Percentiles rank a stretch among this genome's conserved stretches.
phyloP scores from a whole-genome alignment of 352 stramenopile genomes.

The Globisporangium alternatum region DNA sequence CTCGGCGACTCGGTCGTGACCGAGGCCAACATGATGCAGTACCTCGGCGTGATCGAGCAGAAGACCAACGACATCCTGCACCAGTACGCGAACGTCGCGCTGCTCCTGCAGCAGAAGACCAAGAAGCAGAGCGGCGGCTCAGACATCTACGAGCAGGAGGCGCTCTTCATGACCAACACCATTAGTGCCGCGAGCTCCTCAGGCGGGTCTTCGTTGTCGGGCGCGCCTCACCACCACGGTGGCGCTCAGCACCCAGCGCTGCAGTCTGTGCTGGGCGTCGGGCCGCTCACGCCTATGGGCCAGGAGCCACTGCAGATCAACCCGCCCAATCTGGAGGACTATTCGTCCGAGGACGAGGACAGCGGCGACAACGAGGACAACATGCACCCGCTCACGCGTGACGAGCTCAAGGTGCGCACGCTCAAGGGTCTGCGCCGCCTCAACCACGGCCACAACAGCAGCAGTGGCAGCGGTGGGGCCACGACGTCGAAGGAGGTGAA shows the following conservation, averaged over 20 bases:
- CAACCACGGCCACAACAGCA: conserved; percentile 37
- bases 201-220: neutral
- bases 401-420: conserved; percentile 92
- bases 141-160: conserved; percentile 45
- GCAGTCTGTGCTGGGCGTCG: conserved; percentile 78
- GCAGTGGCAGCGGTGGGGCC: neutral
- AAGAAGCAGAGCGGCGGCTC: conserved; percentile 14
- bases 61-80: conserved; percentile 92
- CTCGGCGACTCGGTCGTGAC: conserved; percentile 87
- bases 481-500: conserved; percentile 31
- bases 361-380: conserved; percentile 82
- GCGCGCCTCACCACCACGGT: neutral
- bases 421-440: conserved; percentile 75
- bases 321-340: conserved; percentile 92
- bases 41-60: conserved; percentile 94
- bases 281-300: conserved; percentile 86
- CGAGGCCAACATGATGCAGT: conserved; percentile 94
- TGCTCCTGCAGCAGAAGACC: conserved; percentile 41
- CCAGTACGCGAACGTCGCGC: conserved; percentile 61
- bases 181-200: neutral
- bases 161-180: conserved; percentile 29
- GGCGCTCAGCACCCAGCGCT: conserved; percentile 26
- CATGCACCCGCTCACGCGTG: conserved; percentile 87
- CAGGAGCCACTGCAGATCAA: conserved; percentile 92
- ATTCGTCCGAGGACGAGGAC: conserved; percentile 91